These are phyloP conservation scores for Fraxinus anomala DNA, from an alignment of 257 asterid species.

Conservation along the genomic window DNA sequence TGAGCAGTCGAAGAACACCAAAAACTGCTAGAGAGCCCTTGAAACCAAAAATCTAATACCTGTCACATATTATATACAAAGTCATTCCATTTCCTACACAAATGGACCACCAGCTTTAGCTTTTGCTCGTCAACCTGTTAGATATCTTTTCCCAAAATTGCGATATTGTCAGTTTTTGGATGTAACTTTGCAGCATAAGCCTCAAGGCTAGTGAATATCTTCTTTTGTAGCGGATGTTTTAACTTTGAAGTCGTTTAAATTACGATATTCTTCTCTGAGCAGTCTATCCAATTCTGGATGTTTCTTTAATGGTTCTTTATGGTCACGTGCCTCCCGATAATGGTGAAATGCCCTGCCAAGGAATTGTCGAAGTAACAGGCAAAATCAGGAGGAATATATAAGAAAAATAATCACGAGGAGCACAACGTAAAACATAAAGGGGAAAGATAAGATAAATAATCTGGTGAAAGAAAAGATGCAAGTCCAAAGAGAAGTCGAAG, in stretches of 20 bases:
- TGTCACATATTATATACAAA: constrained; percentile 34
- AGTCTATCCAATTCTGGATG: constrained; percentile 70
- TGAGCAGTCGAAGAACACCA: constrained; percentile 9
- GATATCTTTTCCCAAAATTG: constrained; percentile 39
- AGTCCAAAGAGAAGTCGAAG: too few species aligned
- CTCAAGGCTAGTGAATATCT: constrained; percentile 30
- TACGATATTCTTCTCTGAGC: constrained; percentile 63
- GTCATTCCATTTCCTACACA: constrained; percentile 28
- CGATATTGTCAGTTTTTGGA: constrained; percentile 9
- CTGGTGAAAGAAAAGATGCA: too few species aligned
- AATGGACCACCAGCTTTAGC: constrained; percentile 21
- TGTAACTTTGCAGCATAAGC: constrained; percentile 15
- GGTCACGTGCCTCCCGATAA: constrained; percentile 47
- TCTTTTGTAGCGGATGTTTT: constrained; percentile 34
- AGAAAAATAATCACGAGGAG: background rate
- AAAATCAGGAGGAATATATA: background rate
- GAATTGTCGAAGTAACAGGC: background rate
- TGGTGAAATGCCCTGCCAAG: constrained; percentile 85
- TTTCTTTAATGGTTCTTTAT: constrained; percentile 48
- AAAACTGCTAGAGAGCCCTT: background rate
- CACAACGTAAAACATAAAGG: too few species aligned
- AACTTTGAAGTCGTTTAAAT: constrained; percentile 68
- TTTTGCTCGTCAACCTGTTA: constrained; percentile 37
- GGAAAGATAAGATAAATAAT: too few species aligned
- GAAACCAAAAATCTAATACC: constrained; percentile 13